A percentile compares a stretch with the other conserved stretches of the same genome.
Conservation (phyloP, 495 filamentous ascomycete species). For the Cercophora scortea region DNA sequence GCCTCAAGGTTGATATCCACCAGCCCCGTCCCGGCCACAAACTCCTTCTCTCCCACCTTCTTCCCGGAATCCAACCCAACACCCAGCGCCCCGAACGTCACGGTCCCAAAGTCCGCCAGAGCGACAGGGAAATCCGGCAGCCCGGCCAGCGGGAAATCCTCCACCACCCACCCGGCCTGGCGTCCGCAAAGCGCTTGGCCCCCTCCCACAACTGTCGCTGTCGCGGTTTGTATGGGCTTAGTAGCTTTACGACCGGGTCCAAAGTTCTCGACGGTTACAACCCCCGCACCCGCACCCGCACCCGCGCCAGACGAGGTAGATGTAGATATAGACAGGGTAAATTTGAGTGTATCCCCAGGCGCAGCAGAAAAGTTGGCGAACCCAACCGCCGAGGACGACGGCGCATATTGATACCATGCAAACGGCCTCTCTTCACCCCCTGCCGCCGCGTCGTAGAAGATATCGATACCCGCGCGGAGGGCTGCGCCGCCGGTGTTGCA, state of each 20-base stretch:
- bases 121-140: conserved; percentile 12
- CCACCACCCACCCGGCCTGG: conserved; percentile 18
- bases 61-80: conserved; percentile 1
- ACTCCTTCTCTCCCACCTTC: neutral
- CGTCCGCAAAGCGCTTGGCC: conserved; percentile 3
- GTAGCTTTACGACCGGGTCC: too few relatives aligned
- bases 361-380: conserved; percentile 9
- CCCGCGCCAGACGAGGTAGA: neutral
- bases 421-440: conserved; percentile 9
- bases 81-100: conserved; percentile 7
- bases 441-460: conserved; percentile 15
- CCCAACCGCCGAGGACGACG: neutral
- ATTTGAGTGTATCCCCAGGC: conserved; percentile 11
- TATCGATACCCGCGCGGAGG: conserved; percentile 20
- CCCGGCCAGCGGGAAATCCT: conserved; percentile 19
- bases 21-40: conserved; percentile 9
- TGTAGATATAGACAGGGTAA: neutral
- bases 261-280: neutral
- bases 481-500: neutral
- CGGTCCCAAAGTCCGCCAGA: conserved; percentile 17
- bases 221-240: neutral
- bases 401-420: conserved; percentile 16
- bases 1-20: conserved; percentile 9
- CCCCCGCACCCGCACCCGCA: neutral
- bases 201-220: neutral